Percentiles rank a stretch among this genome's conserved stretches.
phyloP scores from a whole-genome alignment of 2,329 filamentous ascomycete species.

The Cercospora sesami region DNA sequence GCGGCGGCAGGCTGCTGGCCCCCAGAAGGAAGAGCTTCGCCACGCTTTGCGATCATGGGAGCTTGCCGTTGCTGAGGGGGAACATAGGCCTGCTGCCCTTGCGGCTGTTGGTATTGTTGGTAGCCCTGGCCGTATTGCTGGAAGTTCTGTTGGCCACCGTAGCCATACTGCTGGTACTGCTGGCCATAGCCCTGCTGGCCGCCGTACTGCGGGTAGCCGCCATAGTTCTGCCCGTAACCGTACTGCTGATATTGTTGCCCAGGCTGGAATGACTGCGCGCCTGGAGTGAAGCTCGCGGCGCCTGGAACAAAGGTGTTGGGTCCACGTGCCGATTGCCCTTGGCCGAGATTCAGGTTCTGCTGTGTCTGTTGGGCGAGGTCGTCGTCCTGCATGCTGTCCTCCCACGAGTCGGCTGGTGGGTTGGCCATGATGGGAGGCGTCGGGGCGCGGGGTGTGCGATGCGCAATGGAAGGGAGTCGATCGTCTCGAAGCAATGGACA shows the following conservation, averaged over 20 bases:
- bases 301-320: conserved; percentile 38
- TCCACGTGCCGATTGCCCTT: conserved; percentile 27
- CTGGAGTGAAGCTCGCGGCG: conserved; percentile 41
- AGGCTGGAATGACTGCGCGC: conserved; percentile 38
- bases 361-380: conserved; percentile 42
- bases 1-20: conserved; percentile 49
- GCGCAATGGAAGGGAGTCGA: not conserved
- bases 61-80: conserved; percentile 50
- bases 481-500: not conserved
- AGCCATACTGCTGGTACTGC: conserved; percentile 43
- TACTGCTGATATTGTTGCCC: conserved; percentile 39
- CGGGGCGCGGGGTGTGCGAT: not conserved
- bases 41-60: conserved; percentile 65
- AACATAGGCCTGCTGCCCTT: conserved; percentile 36
- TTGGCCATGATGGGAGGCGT: conserved; percentile 30
- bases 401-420: conserved; percentile 69
- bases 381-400: conserved; percentile 51
- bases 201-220: conserved; percentile 31
- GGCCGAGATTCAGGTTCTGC: conserved; percentile 39
- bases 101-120: conserved; percentile 48
- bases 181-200: conserved; percentile 42
- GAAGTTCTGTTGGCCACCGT: conserved; percentile 44
- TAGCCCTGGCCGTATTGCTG: conserved; percentile 52
- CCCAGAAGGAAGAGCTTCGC: conserved; percentile 51
- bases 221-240: conserved; percentile 42